phyloP scores from a whole-genome alignment of 345 rosid species.

The Balakata baccata region DNA sequence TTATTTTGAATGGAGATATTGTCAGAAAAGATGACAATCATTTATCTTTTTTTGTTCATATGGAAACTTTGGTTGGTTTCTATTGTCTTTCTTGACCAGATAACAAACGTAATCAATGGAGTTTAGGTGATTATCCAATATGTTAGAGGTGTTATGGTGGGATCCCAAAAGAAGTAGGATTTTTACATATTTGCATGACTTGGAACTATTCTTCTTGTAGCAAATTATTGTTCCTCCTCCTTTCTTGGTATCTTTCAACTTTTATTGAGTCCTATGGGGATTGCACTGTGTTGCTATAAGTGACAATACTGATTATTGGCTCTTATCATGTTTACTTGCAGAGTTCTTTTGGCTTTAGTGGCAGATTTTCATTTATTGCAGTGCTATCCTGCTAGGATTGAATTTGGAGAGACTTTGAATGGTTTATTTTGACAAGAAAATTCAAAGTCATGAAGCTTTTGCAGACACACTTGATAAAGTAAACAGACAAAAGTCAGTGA shows the following conservation, averaged over 20 bases:
- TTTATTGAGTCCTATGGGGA: not conserved
- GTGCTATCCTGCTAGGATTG: too few species aligned
- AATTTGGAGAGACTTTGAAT: not conserved
- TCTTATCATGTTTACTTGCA: not conserved
- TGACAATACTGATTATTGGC: not conserved
- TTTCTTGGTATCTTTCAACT: not conserved
- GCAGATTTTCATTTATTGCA: not conserved
- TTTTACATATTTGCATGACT: slow-evolving; percentile 1
- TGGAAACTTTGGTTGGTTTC: not conserved
- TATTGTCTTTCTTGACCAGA: not conserved
- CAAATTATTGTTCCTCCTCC: slow-evolving; percentile 1
- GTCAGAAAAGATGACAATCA: not conserved
- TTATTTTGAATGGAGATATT: not conserved
- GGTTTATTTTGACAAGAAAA: slow-evolving; percentile 6
- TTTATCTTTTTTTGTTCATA: not conserved
- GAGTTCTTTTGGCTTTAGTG: not conserved
- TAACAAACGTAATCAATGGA: not conserved
- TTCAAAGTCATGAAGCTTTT: not conserved
- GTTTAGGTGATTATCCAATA: not conserved
- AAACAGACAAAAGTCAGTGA: slow-evolving; percentile 17
- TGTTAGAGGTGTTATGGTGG: not conserved
- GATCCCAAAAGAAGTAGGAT: not conserved
- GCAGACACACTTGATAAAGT: not conserved
- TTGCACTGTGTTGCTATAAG: not conserved
- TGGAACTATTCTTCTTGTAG: not conserved